Evolutionary conservation across 768 basidiomycete genomes (phyloP).

Genomic region (Leccinum uliginosum): DNA sequence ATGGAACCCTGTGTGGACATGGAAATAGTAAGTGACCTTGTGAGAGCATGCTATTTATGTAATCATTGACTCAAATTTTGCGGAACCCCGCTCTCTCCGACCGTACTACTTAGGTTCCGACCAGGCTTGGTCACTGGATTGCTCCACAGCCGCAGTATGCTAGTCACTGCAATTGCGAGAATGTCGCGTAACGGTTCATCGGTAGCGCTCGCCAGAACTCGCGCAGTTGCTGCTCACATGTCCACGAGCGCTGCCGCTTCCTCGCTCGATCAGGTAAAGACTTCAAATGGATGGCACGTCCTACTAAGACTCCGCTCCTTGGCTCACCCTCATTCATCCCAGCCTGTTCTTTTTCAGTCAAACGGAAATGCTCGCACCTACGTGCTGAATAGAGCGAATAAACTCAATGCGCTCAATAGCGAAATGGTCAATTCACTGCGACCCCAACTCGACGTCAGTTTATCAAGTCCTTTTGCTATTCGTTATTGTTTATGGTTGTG

Average conservation of each 20-base stretch:
- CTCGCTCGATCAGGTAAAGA: constrained; percentile 23
- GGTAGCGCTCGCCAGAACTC: constrained; percentile 27
- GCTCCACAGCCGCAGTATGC: constrained; percentile 20
- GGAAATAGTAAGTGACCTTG: background rate
- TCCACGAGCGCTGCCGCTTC: constrained; percentile 19
- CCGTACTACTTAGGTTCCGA: background rate
- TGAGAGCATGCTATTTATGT: constrained; percentile 10
- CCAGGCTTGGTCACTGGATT: background rate
- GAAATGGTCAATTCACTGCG: constrained; percentile 71
- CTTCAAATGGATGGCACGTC: background rate
- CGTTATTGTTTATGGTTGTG: constrained; percentile 5
- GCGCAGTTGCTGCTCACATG: constrained; percentile 35
- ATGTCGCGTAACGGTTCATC: constrained; percentile 27
- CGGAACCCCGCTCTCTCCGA: constrained; percentile 1
- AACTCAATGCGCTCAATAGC: constrained; percentile 78
- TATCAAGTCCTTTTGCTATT: background rate
- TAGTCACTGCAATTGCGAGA: constrained; percentile 23
- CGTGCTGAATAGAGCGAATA: constrained; percentile 72
- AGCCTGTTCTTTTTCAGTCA: constrained; percentile 66
- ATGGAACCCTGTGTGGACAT: constrained; percentile 12
- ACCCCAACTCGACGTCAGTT: constrained; percentile 69
- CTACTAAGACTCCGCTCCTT: background rate
- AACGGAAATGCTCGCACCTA: constrained; percentile 61
- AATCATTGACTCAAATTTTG: constrained; percentile 8
- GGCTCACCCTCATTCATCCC: constrained; percentile 18